Evolutionary conservation across 768 basidiomycete species (phyloP).

Genomic region (Agaricus sinodeliciosus): DNA sequence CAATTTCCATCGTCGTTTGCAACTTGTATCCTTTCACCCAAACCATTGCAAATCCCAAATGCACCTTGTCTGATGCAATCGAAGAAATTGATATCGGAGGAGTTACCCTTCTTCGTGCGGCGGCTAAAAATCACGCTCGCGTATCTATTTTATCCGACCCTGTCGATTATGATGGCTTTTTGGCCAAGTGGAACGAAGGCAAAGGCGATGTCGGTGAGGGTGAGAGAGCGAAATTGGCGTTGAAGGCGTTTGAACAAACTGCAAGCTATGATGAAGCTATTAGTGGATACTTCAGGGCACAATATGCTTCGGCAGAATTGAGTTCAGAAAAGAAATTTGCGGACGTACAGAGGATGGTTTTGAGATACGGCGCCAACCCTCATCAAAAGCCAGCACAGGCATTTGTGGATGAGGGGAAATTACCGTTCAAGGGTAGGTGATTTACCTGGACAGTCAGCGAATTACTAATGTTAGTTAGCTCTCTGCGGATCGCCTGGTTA

Average conservation of each 20-base stretch:
- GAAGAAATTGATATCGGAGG: constrained; percentile 99
- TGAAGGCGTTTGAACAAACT: constrained; percentile 98
- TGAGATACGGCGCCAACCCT: constrained; percentile 96
- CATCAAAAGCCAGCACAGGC: constrained; percentile 99
- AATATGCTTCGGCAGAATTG: constrained; percentile 84
- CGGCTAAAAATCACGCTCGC: constrained; percentile 96
- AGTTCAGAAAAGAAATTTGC: constrained; percentile 54
- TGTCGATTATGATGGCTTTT: constrained; percentile 77
- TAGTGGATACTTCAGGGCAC: constrained; percentile 91
- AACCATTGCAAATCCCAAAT: constrained; percentile 82
- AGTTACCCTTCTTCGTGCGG: constrained; percentile 93
- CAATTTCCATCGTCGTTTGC: constrained; percentile 96
- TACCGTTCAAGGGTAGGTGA: constrained; percentile 85
- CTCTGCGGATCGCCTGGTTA: constrained; percentile 94
- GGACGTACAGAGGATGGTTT: constrained; percentile 73
- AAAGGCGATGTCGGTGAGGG: constrained; percentile 62
- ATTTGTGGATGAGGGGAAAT: constrained; percentile 77
- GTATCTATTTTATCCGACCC: constrained; percentile 89
- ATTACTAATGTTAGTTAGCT: constrained; percentile 38
- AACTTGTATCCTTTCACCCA: constrained; percentile 97
- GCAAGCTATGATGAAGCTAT: constrained; percentile 94
- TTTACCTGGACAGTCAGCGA: neutral
- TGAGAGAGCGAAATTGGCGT: constrained; percentile 72
- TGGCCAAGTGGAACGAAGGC: constrained; percentile 68
- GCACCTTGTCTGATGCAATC: constrained; percentile 87